phyloP scores from a whole-genome alignment of 768 basidiomycete species.

The Hypholoma fasciculare region DNA sequence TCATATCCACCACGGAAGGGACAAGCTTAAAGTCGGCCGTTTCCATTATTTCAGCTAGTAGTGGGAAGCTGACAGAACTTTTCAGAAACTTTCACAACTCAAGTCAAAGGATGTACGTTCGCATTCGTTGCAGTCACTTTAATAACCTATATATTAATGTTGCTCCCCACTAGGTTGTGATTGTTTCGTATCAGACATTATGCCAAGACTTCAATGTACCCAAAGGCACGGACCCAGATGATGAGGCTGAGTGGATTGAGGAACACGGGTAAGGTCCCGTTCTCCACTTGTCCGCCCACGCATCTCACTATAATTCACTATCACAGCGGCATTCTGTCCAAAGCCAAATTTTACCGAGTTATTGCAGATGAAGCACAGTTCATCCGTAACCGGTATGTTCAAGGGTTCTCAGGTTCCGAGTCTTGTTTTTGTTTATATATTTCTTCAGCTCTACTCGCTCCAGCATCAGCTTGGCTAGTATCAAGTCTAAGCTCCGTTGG shows the following conservation, averaged over 20 bases:
- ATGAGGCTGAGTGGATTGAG: constrained; percentile 48
- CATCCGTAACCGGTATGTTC: constrained; percentile 59
- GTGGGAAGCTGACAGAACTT: too few species aligned
- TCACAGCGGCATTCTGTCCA: constrained; percentile 57
- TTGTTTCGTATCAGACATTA: constrained; percentile 81
- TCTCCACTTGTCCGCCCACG: not conserved
- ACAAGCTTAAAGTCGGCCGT: constrained; percentile 52
- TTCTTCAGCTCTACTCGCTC: constrained; percentile 49
- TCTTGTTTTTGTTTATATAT: not conserved
- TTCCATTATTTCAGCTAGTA: not conserved
- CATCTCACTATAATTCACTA: constrained; percentile 12
- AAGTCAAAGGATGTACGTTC: constrained; percentile 49
- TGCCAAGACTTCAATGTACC: constrained; percentile 57
- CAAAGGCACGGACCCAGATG: constrained; percentile 41
- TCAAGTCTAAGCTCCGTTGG: constrained; percentile 73
- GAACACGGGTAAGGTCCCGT: constrained; percentile 43
- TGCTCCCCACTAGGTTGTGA: constrained; percentile 47
- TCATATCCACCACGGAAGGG: constrained; percentile 71
- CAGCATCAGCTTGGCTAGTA: constrained; percentile 57
- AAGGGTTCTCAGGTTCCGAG: not conserved
- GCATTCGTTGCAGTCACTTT: constrained; percentile 1
- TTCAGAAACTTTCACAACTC: constrained; percentile 44
- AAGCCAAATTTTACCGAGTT: constrained; percentile 65
- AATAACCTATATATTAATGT: not conserved
- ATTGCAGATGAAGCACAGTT: constrained; percentile 82